phyloP scores from a whole-genome alignment of 345 rosid species.

The Brassica incana region DNA sequence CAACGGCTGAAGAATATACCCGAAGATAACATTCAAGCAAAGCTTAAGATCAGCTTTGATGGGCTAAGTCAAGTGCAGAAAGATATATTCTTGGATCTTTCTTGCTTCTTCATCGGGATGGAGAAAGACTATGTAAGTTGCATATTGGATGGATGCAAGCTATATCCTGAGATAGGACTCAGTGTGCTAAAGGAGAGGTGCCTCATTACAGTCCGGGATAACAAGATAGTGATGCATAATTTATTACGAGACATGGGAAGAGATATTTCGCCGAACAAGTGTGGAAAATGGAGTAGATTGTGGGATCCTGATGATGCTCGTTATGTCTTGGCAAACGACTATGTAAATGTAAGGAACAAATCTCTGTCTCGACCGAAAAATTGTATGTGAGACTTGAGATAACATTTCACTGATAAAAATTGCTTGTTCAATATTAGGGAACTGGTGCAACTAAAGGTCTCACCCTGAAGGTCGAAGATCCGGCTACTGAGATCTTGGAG shows the following conservation, averaged over 20 bases:
- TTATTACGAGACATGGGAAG: constrained; percentile 43
- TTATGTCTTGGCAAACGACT: neutral
- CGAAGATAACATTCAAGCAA: neutral
- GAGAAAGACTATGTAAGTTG: constrained; percentile 20
- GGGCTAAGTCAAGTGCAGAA: neutral
- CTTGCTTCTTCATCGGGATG: constrained; percentile 35
- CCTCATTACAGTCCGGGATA: constrained; percentile 3
- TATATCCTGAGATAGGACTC: neutral
- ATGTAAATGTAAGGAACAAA: constrained; percentile 12
- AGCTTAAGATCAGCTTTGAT: constrained; percentile 29
- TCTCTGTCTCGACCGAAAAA: neutral
- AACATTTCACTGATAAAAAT: neutral
- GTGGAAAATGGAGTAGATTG: constrained; percentile 29
- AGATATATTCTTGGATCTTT: constrained; percentile 33
- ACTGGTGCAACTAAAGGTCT: constrained; percentile 8
- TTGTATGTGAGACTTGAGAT: neutral
- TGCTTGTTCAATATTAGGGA: constrained; percentile 21
- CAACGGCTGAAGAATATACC: neutral
- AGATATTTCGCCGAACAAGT: constrained; percentile 5
- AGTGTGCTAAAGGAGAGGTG: neutral
- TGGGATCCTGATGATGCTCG: constrained; percentile 27
- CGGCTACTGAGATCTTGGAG: neutral
- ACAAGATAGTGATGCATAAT: constrained; percentile 35
- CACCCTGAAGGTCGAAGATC: constrained; percentile 1
- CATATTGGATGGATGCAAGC: constrained; percentile 34